Evolutionary conservation across 192 early-diverging fungal species (phyloP), one percentile per base, ranked within the genome.

Genomic region (Coemansia sp.): DNA sequence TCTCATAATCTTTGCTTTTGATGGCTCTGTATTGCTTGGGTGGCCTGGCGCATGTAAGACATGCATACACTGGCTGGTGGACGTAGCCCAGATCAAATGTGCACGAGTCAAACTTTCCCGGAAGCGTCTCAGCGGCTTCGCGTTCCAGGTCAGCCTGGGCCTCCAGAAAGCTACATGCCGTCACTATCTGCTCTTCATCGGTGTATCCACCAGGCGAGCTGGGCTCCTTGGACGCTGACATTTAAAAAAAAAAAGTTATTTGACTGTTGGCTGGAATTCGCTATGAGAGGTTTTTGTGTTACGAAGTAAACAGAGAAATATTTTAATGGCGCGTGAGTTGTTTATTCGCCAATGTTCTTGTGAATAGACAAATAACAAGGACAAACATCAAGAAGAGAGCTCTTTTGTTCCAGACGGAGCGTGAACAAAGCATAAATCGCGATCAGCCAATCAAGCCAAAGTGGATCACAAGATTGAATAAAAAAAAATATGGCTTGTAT

Each of bases 11-110:
- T 25, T 25, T 50, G 29, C 14, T 8, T n/a, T 48, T 29, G 7
- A 8, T 29, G 3, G 20, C 20, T 18, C 22, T 3, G 55, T 72
- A 75, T 22, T 81, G 30, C 6, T 56, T 59, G 0, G 78, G 78
- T 11, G 78, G 73, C 14, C 33, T 60, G 14, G 77, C 74, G 71
- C 94, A 96, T 6, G 92, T 93, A 58, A 88, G 72, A 71, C 94
- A 96, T 5, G 92, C 86, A 69, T 91, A 96, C 5, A 94, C 83
- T 1, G 85, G 82, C 72, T 96, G 94, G 60, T 86, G 85, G 32
- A 94, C 76, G 66, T 90, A 91, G 28, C 94, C 94, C 52, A 82
- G 63, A 61, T 76, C 78, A 72, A 84, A 91, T 6, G 91, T 89
- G 64, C 93, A 95, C 48, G 85, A 60, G 67, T 93, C 90, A 68